These are phyloP conservation scores for Hemisphaericaspora xylanilytica DNA, from an alignment of 1,139 yeast genomes.

Conservation along the genomic window DNA sequence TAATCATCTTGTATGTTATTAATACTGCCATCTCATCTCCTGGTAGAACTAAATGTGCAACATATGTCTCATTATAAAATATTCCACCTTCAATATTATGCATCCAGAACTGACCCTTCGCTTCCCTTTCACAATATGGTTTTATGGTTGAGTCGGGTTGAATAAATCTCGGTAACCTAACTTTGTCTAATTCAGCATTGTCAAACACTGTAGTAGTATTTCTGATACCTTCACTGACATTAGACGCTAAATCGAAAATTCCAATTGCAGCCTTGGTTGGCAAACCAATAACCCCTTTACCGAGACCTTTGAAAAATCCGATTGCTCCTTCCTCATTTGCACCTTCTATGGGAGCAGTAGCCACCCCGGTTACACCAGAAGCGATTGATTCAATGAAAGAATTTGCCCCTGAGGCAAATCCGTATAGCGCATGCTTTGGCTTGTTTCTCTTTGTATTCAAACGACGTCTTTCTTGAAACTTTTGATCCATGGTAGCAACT, in stretches of 20 bases:
- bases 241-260: conserved; percentile 85
- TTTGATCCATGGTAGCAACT: conserved; percentile 82
- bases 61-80: conserved; percentile 66
- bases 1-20: conserved; percentile 69
- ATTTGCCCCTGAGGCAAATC: conserved; percentile 82
- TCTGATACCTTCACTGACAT: conserved; percentile 90
- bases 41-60: conserved; percentile 81
- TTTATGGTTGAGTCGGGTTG: conserved; percentile 67
- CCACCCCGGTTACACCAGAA: conserved; percentile 88
- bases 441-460: conserved; percentile 70
- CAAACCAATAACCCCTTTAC: conserved; percentile 89
- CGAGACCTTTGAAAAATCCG: conserved; percentile 91
- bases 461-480: conserved; percentile 80
- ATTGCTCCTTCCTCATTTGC: conserved; percentile 81
- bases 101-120: conserved; percentile 94
- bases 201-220: conserved; percentile 92
- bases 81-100: conserved; percentile 80
- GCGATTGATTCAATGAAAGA: conserved; percentile 84
- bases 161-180: conserved; percentile 77
- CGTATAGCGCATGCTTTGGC: conserved; percentile 87
- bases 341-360: conserved; percentile 87
- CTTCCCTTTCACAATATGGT: conserved; percentile 77
- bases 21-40: conserved; percentile 78
- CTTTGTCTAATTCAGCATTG: conserved; percentile 72
- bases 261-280: conserved; percentile 98